phyloP scores from a whole-genome alignment of 2,329 filamentous ascomycete genomes.

The Malbranchea zuffiana region DNA sequence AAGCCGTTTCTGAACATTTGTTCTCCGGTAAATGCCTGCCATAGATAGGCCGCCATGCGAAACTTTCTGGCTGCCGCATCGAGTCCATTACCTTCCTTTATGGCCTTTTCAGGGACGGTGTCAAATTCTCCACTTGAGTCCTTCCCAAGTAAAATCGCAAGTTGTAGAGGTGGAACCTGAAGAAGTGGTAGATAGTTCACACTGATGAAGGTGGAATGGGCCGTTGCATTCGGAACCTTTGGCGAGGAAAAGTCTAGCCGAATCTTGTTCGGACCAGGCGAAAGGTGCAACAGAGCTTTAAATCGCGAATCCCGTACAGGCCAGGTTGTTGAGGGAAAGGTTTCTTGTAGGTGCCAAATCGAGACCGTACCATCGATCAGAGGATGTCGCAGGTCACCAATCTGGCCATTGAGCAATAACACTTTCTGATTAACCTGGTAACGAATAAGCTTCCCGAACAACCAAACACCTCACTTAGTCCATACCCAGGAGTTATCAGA shows the following conservation, averaged over 20 bases:
- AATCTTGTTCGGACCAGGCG: constrained; percentile 77
- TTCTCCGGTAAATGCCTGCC: constrained; percentile 94
- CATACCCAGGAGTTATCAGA: constrained; percentile 75
- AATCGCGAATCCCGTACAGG: constrained; percentile 83
- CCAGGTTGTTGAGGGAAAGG: constrained; percentile 73
- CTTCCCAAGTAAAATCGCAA: constrained; percentile 76
- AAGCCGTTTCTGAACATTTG: constrained; percentile 89
- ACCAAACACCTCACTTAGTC: not conserved
- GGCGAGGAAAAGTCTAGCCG: constrained; percentile 80
- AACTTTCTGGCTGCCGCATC: constrained; percentile 79
- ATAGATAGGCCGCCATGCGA: constrained; percentile 87
- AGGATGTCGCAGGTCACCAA: constrained; percentile 55
- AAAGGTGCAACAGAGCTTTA: constrained; percentile 82
- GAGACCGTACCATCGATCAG: constrained; percentile 68
- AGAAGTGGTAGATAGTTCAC: constrained; percentile 77
- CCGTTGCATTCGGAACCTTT: constrained; percentile 57
- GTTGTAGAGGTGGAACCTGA: constrained; percentile 70
- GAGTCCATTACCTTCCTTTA: constrained; percentile 71
- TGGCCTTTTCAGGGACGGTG: constrained; percentile 60
- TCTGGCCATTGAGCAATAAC: constrained; percentile 66
- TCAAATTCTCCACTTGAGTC: constrained; percentile 84
- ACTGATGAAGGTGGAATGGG: constrained; percentile 69
- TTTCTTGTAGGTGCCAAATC: constrained; percentile 71
- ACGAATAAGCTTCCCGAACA: constrained; percentile 11
- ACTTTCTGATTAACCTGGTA: constrained; percentile 81